Conservation (phyloP, 495 filamentous ascomycete genomes). For the Letharia columbiana region DNA sequence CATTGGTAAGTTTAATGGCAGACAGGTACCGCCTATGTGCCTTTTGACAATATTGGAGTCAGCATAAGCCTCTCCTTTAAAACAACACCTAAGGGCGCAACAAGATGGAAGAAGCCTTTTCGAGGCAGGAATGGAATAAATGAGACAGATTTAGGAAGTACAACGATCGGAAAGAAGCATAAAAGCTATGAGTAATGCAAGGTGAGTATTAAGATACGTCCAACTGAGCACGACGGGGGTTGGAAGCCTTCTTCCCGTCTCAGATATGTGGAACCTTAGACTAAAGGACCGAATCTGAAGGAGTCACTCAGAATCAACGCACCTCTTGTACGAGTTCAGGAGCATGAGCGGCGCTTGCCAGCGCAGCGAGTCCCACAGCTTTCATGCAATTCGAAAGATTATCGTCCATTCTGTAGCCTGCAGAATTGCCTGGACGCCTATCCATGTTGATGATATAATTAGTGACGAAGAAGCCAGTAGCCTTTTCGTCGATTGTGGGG, state of each 20-base stretch:
- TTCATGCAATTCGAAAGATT: conserved; percentile 27
- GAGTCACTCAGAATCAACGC: conserved; percentile 23
- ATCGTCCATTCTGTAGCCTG: conserved; percentile 17
- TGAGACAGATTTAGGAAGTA: neutral
- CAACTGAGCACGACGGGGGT: too few species aligned
- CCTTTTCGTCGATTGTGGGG: neutral
- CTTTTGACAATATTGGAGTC: neutral
- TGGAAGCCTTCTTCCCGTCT: too few species aligned
- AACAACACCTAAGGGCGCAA: neutral
- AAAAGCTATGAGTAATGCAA: neutral
- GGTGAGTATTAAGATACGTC: too few species aligned
- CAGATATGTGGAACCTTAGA: too few species aligned
- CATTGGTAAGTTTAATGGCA: conserved; percentile 41
- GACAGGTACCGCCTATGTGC: conserved; percentile 35
- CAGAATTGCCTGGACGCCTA: neutral
- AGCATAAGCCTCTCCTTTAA: neutral
- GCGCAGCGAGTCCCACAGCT: conserved; percentile 30
- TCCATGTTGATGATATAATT: neutral
- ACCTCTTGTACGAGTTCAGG: conserved; percentile 24
- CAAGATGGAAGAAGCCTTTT: neutral
- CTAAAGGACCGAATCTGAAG: neutral
- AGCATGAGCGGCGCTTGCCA: conserved; percentile 23
- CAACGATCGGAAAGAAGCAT: neutral
- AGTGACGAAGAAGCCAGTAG: neutral
- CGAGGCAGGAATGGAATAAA: neutral